phyloP scores from a whole-genome alignment of 352 stramenopile species.

The Globisporangium irregulare region DNA sequence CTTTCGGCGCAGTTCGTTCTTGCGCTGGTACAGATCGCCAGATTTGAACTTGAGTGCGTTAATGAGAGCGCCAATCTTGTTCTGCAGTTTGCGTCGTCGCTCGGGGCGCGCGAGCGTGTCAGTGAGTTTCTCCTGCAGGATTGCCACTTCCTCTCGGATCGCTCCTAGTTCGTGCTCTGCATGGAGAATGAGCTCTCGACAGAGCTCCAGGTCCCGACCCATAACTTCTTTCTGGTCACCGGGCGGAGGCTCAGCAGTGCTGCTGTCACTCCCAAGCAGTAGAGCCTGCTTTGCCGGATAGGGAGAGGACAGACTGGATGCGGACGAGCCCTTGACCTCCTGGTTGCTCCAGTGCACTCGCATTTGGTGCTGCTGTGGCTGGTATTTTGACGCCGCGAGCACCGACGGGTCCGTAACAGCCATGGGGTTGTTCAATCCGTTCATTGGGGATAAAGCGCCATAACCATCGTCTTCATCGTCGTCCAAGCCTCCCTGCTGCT shows the following conservation, averaged over 20 bases:
- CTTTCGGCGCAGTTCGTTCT: conserved; percentile 70
- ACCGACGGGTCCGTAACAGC: conserved; percentile 6
- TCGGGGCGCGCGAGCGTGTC: conserved; percentile 30
- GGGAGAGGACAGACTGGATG: not conserved
- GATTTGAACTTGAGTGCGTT: conserved; percentile 67
- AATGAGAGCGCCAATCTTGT: conserved; percentile 37
- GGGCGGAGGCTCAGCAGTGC: not conserved
- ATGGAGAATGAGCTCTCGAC: conserved; percentile 60
- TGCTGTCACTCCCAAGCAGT: not conserved
- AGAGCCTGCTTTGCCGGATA: not conserved
- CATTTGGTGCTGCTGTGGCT: conserved; percentile 7
- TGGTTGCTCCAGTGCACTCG: conserved; percentile 47
- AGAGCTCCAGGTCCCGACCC: conserved; percentile 45
- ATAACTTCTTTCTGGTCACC: conserved; percentile 23
- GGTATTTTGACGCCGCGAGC: conserved; percentile 16
- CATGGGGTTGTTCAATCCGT: not conserved
- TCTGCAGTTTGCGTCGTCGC: conserved; percentile 49
- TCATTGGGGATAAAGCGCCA: not conserved
- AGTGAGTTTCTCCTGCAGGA: conserved; percentile 42
- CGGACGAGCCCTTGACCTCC: conserved; percentile 14
- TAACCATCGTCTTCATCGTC: not conserved
- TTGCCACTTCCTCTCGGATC: conserved; percentile 51
- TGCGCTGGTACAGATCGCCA: conserved; percentile 69
- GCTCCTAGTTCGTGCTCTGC: conserved; percentile 58
- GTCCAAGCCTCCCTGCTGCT: not conserved